These are phyloP conservation scores for Flaveria sonorensis DNA, from an alignment of 129 eudicot genomes.

Conservation along the genomic window DNA sequence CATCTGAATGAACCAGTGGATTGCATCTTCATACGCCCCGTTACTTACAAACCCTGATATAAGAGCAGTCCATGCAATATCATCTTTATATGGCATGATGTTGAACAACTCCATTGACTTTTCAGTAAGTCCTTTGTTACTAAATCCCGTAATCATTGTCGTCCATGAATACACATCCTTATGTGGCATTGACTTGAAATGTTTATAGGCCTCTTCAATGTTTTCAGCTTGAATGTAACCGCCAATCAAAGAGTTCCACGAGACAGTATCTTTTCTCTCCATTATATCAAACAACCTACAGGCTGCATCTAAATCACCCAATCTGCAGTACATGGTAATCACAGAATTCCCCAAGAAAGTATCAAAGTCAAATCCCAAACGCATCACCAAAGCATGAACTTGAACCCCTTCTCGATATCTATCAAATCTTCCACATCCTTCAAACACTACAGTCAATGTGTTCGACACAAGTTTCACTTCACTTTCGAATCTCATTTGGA, in stretches of 20 bases:
- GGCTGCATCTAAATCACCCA: constrained; percentile 55
- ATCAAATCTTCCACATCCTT: constrained; percentile 61
- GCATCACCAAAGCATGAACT: constrained; percentile 57
- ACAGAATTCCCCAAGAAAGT: constrained; percentile 63
- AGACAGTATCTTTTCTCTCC: constrained; percentile 54
- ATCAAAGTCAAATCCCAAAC: constrained; percentile 58
- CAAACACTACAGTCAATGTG: constrained; percentile 54
- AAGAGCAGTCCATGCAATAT: constrained; percentile 77
- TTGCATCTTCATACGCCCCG: constrained; percentile 52
- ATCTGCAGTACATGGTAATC: constrained; percentile 69
- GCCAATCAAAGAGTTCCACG: constrained; percentile 72
- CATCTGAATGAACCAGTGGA: constrained; percentile 62
- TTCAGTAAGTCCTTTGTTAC: constrained; percentile 48
- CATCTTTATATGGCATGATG: constrained; percentile 71
- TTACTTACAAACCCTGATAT: constrained; percentile 70
- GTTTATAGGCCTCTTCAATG: constrained; percentile 52
- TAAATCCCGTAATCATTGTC: constrained; percentile 68
- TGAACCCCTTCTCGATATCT: constrained; percentile 60
- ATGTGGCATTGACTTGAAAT: constrained; percentile 43
- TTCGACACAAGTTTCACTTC: constrained; percentile 40
- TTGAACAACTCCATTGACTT: constrained; percentile 58
- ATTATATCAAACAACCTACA: constrained; percentile 43
- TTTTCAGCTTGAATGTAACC: constrained; percentile 58
- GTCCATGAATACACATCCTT: constrained; percentile 77
- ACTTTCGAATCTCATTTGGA: constrained; percentile 55